phyloP scores from a whole-genome alignment of 805 yeast genomes.

The Saccharomycopsis sp. region DNA sequence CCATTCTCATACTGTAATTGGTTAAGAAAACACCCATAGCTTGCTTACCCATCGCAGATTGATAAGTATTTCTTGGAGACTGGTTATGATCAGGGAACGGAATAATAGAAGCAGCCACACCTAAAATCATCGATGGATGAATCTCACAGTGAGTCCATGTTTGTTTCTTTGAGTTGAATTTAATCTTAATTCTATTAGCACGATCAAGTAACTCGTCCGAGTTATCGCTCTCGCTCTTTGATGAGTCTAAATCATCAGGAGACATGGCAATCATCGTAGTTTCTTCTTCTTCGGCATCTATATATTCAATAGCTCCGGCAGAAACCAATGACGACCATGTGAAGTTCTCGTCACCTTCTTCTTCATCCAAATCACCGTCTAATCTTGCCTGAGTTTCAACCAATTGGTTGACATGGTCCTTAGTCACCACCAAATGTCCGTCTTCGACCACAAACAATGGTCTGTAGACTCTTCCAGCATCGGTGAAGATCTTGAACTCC shows the following conservation, averaged over 20 bases:
- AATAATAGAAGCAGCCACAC: slow-evolving; percentile 97
- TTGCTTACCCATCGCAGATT: slow-evolving; percentile 99
- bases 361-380: slow-evolving; percentile 41
- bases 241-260: slow-evolving; percentile 87
- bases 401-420: slow-evolving; percentile 74
- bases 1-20: slow-evolving; percentile 95
- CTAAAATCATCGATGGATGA: slow-evolving; percentile 97
- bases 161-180: slow-evolving; percentile 52
- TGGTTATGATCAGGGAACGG: slow-evolving; percentile 99
- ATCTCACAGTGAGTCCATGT: slow-evolving; percentile 98
- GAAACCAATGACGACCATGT: slow-evolving; percentile 82
- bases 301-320: slow-evolving; percentile 89
- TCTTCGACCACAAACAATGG: slow-evolving; percentile 93
- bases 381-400: slow-evolving; percentile 52
- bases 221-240: slow-evolving; percentile 40
- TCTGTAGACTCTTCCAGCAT: slow-evolving; percentile 97
- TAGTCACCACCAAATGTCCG: slow-evolving; percentile 71
- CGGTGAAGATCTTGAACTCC: slow-evolving; percentile 93
- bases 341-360: slow-evolving; percentile 48
- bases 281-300: slow-evolving; percentile 99
- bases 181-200: slow-evolving; percentile 80
- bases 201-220: slow-evolving; percentile 50
- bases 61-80: slow-evolving; percentile 98
- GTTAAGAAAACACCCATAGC: slow-evolving; percentile 99
- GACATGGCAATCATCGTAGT: slow-evolving; percentile 98